phyloP scores from a whole-genome alignment of 2,329 filamentous ascomycete species.

The Colletotrichum karsti region DNA sequence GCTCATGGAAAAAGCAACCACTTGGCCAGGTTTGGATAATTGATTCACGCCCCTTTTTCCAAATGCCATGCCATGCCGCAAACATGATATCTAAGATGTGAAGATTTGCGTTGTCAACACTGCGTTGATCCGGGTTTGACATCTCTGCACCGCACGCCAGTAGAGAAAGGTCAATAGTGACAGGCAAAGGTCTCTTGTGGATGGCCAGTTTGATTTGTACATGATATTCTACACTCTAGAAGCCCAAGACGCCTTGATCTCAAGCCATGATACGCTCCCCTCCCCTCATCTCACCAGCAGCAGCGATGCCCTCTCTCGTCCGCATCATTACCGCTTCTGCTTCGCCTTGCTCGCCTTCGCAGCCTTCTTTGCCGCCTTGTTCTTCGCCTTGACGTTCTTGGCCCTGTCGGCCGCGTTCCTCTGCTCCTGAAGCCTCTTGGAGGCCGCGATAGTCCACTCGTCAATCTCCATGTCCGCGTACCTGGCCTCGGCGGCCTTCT shows the following conservation, averaged over 20 bases:
- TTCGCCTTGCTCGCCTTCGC: slow-evolving; percentile 41
- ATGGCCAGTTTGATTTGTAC: slow-evolving; percentile 24
- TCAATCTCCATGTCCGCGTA: slow-evolving; percentile 34
- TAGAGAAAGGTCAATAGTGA: background rate
- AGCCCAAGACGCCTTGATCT: background rate
- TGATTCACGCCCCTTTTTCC: background rate
- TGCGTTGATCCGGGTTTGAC: too few relatives aligned
- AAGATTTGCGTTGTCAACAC: too few relatives aligned
- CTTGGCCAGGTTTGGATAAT: background rate
- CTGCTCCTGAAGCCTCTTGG: slow-evolving; percentile 37
- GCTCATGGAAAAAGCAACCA: background rate
- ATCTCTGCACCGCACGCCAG: too few relatives aligned
- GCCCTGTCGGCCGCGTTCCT: slow-evolving; percentile 34
- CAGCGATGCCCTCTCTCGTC: background rate
- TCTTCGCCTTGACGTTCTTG: slow-evolving; percentile 41
- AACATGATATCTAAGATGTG: too few relatives aligned
- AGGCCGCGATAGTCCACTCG: slow-evolving; percentile 35
- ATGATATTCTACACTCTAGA: slow-evolving; percentile 27
- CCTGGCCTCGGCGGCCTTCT: slow-evolving; percentile 47
- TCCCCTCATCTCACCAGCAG: background rate
- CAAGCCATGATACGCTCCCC: background rate
- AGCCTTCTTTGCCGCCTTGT: slow-evolving; percentile 46
- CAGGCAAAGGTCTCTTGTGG: background rate
- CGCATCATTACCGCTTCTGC: slow-evolving; percentile 34
- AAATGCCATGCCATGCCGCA: too few relatives aligned